Evolutionary conservation across 352 stramenopile species (phyloP), one percentile per base, ranked within the genome.

Genomic region (Pythium apleroticum): DNA sequence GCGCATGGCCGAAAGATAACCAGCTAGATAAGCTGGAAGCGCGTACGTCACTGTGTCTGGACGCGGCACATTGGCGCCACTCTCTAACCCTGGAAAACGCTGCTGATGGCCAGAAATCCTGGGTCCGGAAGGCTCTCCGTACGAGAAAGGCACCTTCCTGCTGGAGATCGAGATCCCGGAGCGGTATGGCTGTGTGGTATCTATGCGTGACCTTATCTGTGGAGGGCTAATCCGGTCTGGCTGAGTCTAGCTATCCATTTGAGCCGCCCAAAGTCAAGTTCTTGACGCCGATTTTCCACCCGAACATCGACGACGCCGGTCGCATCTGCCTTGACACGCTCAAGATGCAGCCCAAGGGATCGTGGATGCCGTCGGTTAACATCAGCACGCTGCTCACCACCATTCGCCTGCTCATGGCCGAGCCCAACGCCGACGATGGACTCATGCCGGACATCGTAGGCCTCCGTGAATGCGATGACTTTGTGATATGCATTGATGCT

Each of bases 291-390:
- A 95, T 95, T 63, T 95, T 87, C 68, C 86, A 95, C 45, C 86
- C 86, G 15, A 95, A 95, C 63, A 95, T 95, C 52, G 86, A 95
- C 46, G 86, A 93, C 55, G 84, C 73, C 3, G 90, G 90, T 5
- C 81, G 90, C 28, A 97, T 97, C 50, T 97, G 89, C 58, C 79
- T 97, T 6, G 89, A 97, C 67, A 96, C 88, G 14, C 83, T 97
- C 55, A 97, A 97, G 74, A 96, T 94, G 88, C 87, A 92, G 60
- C 90, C 90, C 19, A 92, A 94, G 76, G 90, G 90, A 11, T 96
- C 88, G 24, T 97, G 90, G 90, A 75, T 92, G 25, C 90, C 90
- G n/a, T 96, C 87, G 1, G 90, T 97, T 27, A 97, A 97, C 66
- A 91, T 97, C 52, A 89, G 84, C 52, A 97, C 89, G 19, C 68